Evolutionary conservation across 495 filamentous ascomycete species (phyloP).

Genomic region (Talaromyces adpressus): DNA sequence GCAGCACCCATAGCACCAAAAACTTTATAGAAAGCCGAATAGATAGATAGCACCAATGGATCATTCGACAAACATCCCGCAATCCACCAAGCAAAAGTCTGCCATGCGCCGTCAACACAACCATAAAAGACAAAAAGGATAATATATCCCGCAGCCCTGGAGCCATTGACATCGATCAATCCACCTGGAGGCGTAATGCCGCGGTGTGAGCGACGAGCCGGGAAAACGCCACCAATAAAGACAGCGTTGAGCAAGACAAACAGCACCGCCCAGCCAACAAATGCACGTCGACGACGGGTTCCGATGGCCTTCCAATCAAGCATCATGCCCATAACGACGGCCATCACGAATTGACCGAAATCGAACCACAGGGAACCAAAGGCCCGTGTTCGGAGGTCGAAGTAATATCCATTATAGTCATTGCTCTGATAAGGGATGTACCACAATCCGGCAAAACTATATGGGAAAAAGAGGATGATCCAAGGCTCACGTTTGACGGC

Average conservation of each 20-base stretch:
- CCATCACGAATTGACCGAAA: constrained; percentile 14
- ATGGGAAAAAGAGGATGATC: constrained; percentile 12
- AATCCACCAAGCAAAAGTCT: constrained; percentile 15
- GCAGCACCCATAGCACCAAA: constrained; percentile 15
- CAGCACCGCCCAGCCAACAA: constrained; percentile 9
- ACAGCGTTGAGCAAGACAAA: constrained; percentile 13
- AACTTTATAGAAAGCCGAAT: constrained; percentile 14
- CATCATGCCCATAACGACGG: constrained; percentile 10
- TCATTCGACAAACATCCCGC: constrained; percentile 12
- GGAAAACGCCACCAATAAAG: constrained; percentile 12
- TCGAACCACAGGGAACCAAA: constrained; percentile 14
- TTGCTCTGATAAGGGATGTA: constrained; percentile 15
- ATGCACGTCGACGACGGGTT: constrained; percentile 11
- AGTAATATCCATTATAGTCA: constrained; percentile 12
- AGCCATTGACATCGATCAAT: constrained; percentile 14
- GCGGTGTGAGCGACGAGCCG: constrained; percentile 9
- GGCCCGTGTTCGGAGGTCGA: constrained; percentile 12
- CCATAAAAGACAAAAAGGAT: constrained; percentile 11
- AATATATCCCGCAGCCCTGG: constrained; percentile 11
- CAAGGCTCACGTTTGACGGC: constrained; percentile 10
- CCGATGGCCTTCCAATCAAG: constrained; percentile 10
- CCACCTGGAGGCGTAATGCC: constrained; percentile 8
- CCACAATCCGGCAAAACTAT: constrained; percentile 13
- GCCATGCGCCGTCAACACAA: constrained; percentile 12
- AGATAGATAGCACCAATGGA: constrained; percentile 11